Evolutionary conservation across 2,329 filamentous ascomycete species (phyloP).

Genomic region (Penicillium sp.): DNA sequence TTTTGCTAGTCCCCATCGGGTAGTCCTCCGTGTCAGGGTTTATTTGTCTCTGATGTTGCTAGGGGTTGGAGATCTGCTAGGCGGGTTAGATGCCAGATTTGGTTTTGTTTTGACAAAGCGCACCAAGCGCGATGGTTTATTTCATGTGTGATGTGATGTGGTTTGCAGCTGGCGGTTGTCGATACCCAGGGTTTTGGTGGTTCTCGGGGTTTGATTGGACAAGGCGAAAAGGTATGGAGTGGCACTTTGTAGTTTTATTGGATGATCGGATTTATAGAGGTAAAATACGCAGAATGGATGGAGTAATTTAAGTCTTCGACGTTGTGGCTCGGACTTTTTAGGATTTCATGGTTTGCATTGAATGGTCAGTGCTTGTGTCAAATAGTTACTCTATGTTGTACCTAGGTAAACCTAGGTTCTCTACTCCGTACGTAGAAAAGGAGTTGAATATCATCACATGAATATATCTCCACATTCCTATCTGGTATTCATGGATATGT

Average conservation of each 20-base stretch:
- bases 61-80: background rate
- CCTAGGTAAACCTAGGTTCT: too few species aligned
- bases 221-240: background rate
- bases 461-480: background rate
- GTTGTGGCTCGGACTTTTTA: background rate
- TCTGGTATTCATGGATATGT: background rate
- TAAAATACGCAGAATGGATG: background rate
- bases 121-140: background rate
- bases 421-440: too few species aligned
- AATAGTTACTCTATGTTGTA: too few species aligned
- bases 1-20: background rate
- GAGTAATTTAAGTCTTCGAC: background rate
- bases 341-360: background rate
- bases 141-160: constrained; percentile 1
- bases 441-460: too few species aligned
- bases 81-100: background rate
- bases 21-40: background rate
- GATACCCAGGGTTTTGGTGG: background rate
- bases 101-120: background rate
- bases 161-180: background rate
- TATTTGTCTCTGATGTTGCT: background rate
- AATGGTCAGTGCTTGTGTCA: background rate
- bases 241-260: background rate
- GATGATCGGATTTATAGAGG: background rate
- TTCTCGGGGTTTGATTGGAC: background rate